These are phyloP conservation scores for Trichoderma semiorbis DNA, from an alignment of 2,329 filamentous ascomycete species.

Conservation along the genomic window DNA sequence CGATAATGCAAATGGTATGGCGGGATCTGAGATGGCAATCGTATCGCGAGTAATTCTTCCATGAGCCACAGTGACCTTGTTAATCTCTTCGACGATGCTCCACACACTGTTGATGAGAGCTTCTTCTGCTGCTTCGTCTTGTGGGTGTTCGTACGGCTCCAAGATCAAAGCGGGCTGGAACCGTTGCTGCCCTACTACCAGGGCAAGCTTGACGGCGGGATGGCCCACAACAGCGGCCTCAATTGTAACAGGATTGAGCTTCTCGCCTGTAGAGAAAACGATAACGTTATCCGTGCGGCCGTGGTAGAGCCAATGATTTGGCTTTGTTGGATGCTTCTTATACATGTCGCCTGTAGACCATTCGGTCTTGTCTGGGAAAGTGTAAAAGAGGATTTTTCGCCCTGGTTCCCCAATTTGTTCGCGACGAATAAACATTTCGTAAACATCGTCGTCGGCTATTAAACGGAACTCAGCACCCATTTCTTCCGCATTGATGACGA, in stretches of 20 bases:
- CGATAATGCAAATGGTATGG: conserved; percentile 43
- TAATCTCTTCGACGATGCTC: conserved; percentile 41
- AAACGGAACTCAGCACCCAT: conserved; percentile 41
- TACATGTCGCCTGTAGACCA: conserved; percentile 39
- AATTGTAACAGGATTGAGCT: conserved; percentile 39
- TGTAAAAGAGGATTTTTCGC: conserved; percentile 35
- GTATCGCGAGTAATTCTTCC: conserved; percentile 43
- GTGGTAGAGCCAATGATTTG: conserved; percentile 34
- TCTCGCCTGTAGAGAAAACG: conserved; percentile 40
- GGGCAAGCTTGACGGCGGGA: conserved; percentile 27
- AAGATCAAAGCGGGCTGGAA: conserved; percentile 48
- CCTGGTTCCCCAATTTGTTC: conserved; percentile 35
- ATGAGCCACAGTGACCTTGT: conserved; percentile 43
- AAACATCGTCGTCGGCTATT: conserved; percentile 11
- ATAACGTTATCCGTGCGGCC: conserved; percentile 41
- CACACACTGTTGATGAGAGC: conserved; percentile 42
- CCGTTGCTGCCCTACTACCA: conserved; percentile 42
- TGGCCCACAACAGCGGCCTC: conserved; percentile 33
- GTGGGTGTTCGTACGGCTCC: conserved; percentile 38
- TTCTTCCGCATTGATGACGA: conserved; percentile 39
- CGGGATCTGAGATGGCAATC: conserved; percentile 36
- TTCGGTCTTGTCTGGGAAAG: conserved; percentile 34
- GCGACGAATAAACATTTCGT: conserved; percentile 38
- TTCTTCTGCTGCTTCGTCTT: conserved; percentile 22
- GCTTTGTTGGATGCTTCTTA: conserved; percentile 32